Percentiles rank a stretch among this genome's conserved stretches.
phyloP scores from a whole-genome alignment of 495 filamentous ascomycete genomes.

The Neurospora sp. region DNA sequence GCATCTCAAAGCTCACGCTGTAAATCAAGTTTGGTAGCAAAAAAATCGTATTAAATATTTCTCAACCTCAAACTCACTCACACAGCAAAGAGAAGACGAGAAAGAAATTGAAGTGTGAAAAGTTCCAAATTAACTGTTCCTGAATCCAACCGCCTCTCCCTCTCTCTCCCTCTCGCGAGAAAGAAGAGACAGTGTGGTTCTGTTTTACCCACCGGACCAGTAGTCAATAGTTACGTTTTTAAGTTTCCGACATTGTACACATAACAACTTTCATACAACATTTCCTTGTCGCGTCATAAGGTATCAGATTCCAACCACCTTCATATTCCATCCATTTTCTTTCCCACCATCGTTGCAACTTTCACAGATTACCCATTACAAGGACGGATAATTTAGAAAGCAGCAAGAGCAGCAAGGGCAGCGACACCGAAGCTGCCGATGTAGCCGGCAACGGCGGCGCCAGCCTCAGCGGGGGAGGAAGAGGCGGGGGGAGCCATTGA shows the following conservation, averaged over 20 bases:
- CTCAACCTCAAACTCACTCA: neutral
- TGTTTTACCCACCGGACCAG: neutral
- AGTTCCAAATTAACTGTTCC: neutral
- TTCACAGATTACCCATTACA: neutral
- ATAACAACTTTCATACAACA: neutral
- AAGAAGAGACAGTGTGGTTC: neutral
- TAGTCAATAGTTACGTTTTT: neutral
- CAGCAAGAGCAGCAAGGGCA: conserved; percentile 18
- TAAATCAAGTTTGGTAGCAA: neutral
- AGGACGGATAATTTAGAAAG: conserved; percentile 10
- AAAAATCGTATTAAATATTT: neutral
- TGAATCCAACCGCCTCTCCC: neutral
- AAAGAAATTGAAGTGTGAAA: neutral
- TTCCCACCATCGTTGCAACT: neutral
- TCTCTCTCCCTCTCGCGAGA: neutral
- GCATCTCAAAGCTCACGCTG: too few species aligned
- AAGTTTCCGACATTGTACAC: neutral
- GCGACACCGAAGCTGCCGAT: conserved; percentile 17
- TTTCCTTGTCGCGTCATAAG: neutral
- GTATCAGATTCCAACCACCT: neutral
- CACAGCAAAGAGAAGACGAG: neutral
- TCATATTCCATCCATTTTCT: neutral
- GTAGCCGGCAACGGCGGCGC: conserved; percentile 14
- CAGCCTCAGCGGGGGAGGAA: conserved; percentile 5
- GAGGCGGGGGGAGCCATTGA: neutral